Evolutionary conservation across 2,329 filamentous ascomycete genomes (phyloP).

Genomic region (Xylariaceae sp.): DNA sequence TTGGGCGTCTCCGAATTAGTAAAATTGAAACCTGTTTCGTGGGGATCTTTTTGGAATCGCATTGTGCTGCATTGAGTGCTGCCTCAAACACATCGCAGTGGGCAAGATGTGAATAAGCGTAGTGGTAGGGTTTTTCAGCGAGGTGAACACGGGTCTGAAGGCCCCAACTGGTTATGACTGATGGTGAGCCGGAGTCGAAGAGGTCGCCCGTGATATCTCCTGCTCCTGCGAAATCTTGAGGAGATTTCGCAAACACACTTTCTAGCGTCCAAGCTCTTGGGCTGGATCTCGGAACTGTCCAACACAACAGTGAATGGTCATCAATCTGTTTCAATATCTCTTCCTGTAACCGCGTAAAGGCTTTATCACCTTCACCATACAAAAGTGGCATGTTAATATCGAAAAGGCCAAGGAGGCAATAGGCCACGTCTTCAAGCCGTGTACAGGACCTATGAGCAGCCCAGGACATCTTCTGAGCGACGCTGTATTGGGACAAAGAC

Average conservation of each 20-base stretch:
- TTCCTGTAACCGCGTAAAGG: conserved; percentile 16
- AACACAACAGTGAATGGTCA: conserved; percentile 14
- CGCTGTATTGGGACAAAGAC: conserved; percentile 9
- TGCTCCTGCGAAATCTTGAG: conserved; percentile 13
- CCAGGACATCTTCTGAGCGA: conserved; percentile 18
- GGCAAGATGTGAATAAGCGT: conserved; percentile 6
- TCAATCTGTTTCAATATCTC: conserved; percentile 16
- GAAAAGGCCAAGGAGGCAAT: conserved; percentile 17
- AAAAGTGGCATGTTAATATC: conserved; percentile 19
- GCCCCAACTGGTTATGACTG: conserved; percentile 15
- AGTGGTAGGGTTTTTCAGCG: background rate
- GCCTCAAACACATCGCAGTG: conserved; percentile 3
- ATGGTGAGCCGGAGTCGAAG: conserved; percentile 9
- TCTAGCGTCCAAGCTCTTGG: conserved; percentile 15
- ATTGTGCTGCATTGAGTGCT: conserved; percentile 1
- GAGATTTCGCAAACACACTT: conserved; percentile 16
- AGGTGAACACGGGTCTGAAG: conserved; percentile 9
- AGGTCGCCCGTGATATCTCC: conserved; percentile 1
- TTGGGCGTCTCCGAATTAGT: conserved; percentile 4
- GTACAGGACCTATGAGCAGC: conserved; percentile 13
- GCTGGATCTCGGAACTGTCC: conserved; percentile 10
- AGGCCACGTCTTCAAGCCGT: conserved; percentile 13
- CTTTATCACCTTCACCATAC: conserved; percentile 14
- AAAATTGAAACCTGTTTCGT: conserved; percentile 5
- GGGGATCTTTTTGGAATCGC: background rate